Conservation (phyloP, 768 basidiomycete genomes). For the Auriculariales sp. region DNA sequence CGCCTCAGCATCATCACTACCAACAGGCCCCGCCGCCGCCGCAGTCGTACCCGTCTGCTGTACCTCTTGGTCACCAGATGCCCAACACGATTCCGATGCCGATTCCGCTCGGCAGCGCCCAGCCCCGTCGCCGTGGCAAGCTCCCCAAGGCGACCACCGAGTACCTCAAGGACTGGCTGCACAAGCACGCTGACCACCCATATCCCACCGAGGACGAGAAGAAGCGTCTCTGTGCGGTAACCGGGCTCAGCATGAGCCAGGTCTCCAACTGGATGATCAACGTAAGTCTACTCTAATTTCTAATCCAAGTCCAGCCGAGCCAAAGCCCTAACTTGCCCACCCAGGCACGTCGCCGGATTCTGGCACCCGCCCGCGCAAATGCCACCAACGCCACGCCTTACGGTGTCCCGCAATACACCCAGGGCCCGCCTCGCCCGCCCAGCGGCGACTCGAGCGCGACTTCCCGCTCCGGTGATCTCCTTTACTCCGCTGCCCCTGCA, state of each 20-base stretch:
- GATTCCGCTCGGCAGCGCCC: conserved; percentile 11
- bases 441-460: neutral
- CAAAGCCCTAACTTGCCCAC: neutral
- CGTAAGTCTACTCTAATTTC: conserved; percentile 22
- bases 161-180: conserved; percentile 77
- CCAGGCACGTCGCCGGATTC: neutral
- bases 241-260: conserved; percentile 77
- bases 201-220: conserved; percentile 87
- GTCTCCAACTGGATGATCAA: conserved; percentile 94
- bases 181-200: conserved; percentile 77
- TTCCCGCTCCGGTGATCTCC: neutral
- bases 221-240: conserved; percentile 75
- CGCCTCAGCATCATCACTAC: neutral
- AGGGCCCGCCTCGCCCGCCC: neutral
- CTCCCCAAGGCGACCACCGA: conserved; percentile 85
- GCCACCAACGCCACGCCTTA: neutral
- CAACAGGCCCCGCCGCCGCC: neutral
- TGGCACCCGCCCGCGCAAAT: neutral
- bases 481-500: neutral
- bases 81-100: neutral
- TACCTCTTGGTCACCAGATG: neutral
- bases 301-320: too few species aligned
- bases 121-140: conserved; percentile 72
- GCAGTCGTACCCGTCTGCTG: neutral
- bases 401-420: neutral